Percentiles rank a stretch among this genome's conserved stretches.
Conservation (phyloP, 164 flowering plant species). For the Berberis thunbergii region DNA sequence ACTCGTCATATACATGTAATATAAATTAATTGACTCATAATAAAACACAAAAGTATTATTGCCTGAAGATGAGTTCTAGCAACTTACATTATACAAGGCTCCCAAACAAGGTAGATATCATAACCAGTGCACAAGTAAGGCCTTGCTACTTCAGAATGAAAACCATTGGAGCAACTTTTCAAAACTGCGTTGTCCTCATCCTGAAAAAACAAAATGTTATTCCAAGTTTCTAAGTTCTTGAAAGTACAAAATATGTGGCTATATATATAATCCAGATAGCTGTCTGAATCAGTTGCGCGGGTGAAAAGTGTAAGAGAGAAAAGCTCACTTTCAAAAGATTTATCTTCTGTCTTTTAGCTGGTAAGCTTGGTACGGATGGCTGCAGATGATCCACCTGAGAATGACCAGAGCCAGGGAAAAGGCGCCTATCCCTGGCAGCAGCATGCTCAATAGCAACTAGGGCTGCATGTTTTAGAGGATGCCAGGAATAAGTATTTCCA, state of each 20-base stretch:
- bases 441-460: slow-evolving; percentile 77
- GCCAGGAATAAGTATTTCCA: slow-evolving; percentile 38
- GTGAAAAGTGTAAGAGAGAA: neutral
- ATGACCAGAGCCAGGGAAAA: slow-evolving; percentile 36
- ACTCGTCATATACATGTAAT: no score
- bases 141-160: slow-evolving; percentile 25
- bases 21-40: no score
- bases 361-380: slow-evolving; percentile 16
- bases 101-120: slow-evolving; percentile 88
- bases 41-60: no score
- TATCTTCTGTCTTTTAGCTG: slow-evolving; percentile 59
- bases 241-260: neutral
- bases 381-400: slow-evolving; percentile 20
- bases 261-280: neutral
- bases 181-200: slow-evolving; percentile 17
- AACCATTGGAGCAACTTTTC: slow-evolving; percentile 18
- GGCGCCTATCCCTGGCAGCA: slow-evolving; percentile 69
- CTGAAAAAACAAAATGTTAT: slow-evolving; percentile 14
- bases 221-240: neutral
- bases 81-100: slow-evolving; percentile 86
- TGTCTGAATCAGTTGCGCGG: neutral
- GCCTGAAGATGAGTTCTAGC: neutral
- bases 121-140: slow-evolving; percentile 91
- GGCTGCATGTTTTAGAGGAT: slow-evolving; percentile 86
- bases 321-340: slow-evolving; percentile 19